Evolutionary conservation across 768 basidiomycete genomes (phyloP).

Genomic region (Steccherinum ochraceum): DNA sequence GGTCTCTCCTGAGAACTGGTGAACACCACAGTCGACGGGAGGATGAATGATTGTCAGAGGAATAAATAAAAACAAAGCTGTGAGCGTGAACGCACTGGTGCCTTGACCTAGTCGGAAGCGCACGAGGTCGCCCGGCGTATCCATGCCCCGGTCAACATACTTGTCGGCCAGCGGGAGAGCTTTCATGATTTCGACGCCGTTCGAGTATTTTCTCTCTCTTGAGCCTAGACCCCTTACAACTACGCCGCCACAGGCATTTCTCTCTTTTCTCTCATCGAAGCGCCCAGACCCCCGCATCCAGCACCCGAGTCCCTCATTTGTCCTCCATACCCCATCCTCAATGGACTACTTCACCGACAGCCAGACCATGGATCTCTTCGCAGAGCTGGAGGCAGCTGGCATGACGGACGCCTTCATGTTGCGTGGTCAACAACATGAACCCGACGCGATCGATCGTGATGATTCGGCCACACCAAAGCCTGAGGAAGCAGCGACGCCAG

Average conservation of each 20-base stretch:
- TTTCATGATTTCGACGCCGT: background rate
- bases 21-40: no score
- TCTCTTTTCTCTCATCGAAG: no score
- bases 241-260: background rate
- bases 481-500: background rate
- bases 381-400: background rate
- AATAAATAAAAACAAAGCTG: no score
- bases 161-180: no score
- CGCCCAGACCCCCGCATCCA: no score
- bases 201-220: background rate
- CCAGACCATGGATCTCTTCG: background rate
- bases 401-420: background rate
- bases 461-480: background rate
- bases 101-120: no score
- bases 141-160: no score
- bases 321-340: background rate
- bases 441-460: background rate
- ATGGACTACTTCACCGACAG: background rate
- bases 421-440: background rate
- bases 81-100: no score
- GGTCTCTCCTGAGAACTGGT: no score
- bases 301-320: background rate
- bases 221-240: background rate
- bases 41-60: no score
- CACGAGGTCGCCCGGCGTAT: no score